Percentiles rank a stretch among this genome's conserved stretches.
Conservation (phyloP, 768 basidiomycete genomes). For the Xanthoconium purpureum region DNA sequence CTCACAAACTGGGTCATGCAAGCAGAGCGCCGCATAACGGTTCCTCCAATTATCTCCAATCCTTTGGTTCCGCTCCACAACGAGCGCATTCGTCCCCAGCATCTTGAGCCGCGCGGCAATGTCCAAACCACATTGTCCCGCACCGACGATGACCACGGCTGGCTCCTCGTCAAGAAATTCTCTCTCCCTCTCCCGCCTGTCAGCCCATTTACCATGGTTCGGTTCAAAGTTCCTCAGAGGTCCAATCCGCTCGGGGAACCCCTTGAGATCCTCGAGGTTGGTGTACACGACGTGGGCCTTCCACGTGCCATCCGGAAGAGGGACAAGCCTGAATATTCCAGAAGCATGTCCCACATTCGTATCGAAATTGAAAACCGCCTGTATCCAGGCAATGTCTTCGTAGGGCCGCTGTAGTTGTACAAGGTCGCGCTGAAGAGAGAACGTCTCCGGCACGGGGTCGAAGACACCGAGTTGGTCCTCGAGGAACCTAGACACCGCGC, state of each 20-base stretch:
- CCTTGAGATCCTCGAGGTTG: constrained; percentile 48
- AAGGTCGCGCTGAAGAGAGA: constrained; percentile 24
- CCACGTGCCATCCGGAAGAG: constrained; percentile 40
- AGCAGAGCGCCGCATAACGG: constrained; percentile 27
- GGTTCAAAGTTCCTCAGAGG: constrained; percentile 42
- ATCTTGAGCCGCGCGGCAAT: constrained; percentile 53
- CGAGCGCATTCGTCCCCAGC: constrained; percentile 17
- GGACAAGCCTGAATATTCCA: constrained; percentile 49
- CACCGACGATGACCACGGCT: constrained; percentile 49
- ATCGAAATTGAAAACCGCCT: constrained; percentile 43
- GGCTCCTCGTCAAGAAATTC: constrained; percentile 43
- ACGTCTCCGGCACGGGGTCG: constrained; percentile 14
- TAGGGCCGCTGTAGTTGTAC: constrained; percentile 27
- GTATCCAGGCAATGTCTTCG: constrained; percentile 42
- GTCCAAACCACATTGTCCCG: constrained; percentile 53
- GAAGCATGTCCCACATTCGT: constrained; percentile 37
- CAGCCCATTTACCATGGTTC: constrained; percentile 32
- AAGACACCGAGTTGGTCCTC: constrained; percentile 39
- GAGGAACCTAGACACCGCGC: constrained; percentile 43
- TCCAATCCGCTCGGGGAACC: constrained; percentile 43
- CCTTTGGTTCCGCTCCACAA: constrained; percentile 26
- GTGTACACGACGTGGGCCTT: constrained; percentile 49
- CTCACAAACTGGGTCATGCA: constrained; percentile 35
- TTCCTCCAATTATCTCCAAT: constrained; percentile 34
- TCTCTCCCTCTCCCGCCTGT: constrained; percentile 25